Conservation (phyloP, 1,139 yeast genomes). For the Torulaspora pretoriensis region DNA sequence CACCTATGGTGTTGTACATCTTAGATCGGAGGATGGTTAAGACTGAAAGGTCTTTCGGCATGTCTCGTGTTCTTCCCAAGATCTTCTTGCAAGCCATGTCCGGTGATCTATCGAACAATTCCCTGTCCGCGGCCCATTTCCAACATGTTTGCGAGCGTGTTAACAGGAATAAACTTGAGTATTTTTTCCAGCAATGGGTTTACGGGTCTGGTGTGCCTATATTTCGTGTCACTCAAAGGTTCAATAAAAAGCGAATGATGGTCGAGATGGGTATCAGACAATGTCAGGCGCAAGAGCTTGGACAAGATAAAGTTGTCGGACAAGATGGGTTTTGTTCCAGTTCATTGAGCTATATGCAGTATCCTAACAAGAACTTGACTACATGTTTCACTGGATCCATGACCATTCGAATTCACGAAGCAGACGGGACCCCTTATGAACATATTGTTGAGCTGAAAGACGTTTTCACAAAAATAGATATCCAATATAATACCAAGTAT, state of each 20-base stretch:
- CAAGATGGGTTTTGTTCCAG: conserved; percentile 29
- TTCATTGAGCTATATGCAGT: conserved; percentile 27
- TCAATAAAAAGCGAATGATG: conserved; percentile 88
- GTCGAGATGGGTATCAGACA: conserved; percentile 94
- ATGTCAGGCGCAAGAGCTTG: conserved; percentile 70
- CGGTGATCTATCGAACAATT: conserved; percentile 81
- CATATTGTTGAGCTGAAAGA: conserved; percentile 93
- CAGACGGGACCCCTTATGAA: conserved; percentile 99
- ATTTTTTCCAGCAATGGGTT: conserved; percentile 92
- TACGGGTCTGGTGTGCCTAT: conserved; percentile 85
- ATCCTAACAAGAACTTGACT: conserved; percentile 36
- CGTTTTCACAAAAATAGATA: conserved; percentile 78
- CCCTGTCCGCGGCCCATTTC: conserved; percentile 76
- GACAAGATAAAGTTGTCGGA: conserved; percentile 33
- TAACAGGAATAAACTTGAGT: conserved; percentile 75
- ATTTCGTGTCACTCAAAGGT: conserved; percentile 82
- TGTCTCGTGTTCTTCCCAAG: conserved; percentile 87
- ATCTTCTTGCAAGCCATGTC: conserved; percentile 92
- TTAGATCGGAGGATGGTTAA: conserved; percentile 92
- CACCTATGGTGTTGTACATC: conserved; percentile 81
- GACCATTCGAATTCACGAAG: conserved; percentile 95
- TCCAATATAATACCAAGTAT: conserved; percentile 90
- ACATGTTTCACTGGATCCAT: conserved; percentile 83
- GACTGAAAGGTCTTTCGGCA: conserved; percentile 89
- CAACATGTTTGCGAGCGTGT: conserved; percentile 92